Base-by-base conservation (phyloP, 441 rosid species). In the Euphorbia celastroides region DNA sequence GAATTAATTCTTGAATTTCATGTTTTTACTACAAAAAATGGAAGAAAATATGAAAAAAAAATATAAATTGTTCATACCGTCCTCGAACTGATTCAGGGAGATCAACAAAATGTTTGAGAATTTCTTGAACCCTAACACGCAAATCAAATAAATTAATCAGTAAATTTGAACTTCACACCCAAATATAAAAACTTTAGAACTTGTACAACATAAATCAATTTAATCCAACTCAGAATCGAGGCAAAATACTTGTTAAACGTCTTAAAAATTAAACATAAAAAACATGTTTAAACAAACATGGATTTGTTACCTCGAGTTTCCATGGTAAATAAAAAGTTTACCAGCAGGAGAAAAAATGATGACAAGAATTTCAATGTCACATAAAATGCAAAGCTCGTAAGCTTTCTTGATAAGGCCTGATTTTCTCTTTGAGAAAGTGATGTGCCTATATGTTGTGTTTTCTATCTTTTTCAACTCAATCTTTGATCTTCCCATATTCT, bases 361-460 rank as follows among this genome's bases (percentile, higher is more conserved):
- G 13, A 84, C 80, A 77, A 70, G 76, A 64, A 82, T 31, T 13
- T 67, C 80, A 11, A 79, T 46, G 69, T 82, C 77, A 65, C 89
- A 84, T 5, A 82, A 76, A 60, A 69, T 36, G 13, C 52, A 75
- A 26, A 84, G 76, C 59, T 81, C 87, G 70, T 79, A 78, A 65
- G 87, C 83, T 78, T 84, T 84, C 72, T 84, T 82, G 5, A 79
- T 28, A 32, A 84, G 52, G 51, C 86, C 86, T 60, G 14, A 60
- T 74, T 82, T 84, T 41, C 85, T 79, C 70, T 80, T 82, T 64
- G 80, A 74, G 70, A 79, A 84, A 26, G 80, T 68, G 44, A 85
- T 74, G 44, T 78, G 77, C 68, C 83, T 77, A 22, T 70, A 74
- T 5, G 65, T 65, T 64, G 14, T 70, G 41, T 78, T 67, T 30